These are phyloP conservation scores for Beta lomatogona DNA, from an alignment of 179 eudicot genomes.

Conservation along the genomic window DNA sequence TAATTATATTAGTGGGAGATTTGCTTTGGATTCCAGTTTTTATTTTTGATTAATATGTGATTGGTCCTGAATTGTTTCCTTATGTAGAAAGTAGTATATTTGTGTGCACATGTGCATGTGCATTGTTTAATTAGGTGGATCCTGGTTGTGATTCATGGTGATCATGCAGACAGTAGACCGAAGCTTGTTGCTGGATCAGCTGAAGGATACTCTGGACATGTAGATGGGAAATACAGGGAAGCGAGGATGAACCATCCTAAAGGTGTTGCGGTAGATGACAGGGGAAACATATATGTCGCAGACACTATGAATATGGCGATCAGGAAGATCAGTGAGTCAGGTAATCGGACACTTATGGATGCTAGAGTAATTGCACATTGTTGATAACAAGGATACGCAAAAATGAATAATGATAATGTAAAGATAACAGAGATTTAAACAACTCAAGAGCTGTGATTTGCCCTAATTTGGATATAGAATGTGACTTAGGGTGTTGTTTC, in stretches of 20 bases:
- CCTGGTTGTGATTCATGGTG: constrained; percentile 26
- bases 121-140: constrained; percentile 27
- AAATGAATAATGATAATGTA: neutral
- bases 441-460: neutral
- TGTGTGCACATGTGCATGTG: constrained; percentile 26
- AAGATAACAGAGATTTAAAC: neutral
- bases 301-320: constrained; percentile 90
- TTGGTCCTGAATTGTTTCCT: constrained; percentile 6
- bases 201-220: constrained; percentile 90
- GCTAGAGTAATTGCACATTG: neutral
- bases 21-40: constrained; percentile 19
- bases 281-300: constrained; percentile 90
- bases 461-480: neutral
- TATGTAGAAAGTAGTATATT: neutral
- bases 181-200: constrained; percentile 92
- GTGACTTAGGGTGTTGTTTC: neutral
- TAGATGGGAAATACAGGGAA: constrained; percentile 85
- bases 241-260: constrained; percentile 93
- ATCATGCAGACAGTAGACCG: constrained; percentile 80
- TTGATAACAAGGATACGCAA: neutral
- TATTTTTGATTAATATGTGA: neutral
- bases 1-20: neutral
- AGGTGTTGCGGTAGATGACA: constrained; percentile 88
- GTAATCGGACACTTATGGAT: constrained; percentile 30
- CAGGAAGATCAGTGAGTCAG: constrained; percentile 93